A percentile compares a stretch with the other conserved stretches of the same genome.
Conservation (phyloP, 2,329 filamentous ascomycete species). For the Penicillium sp. region DNA sequence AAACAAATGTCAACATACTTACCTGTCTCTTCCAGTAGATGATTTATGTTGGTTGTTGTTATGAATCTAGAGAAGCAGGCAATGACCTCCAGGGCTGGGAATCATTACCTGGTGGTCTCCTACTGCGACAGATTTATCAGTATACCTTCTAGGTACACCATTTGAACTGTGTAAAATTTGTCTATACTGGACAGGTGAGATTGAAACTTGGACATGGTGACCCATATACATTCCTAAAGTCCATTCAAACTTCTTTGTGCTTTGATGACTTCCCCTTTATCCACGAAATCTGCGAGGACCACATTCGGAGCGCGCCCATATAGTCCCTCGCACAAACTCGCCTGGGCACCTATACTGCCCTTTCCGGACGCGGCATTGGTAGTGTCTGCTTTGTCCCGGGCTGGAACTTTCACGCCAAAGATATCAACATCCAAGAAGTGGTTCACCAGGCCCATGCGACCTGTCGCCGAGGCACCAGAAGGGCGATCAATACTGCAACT, state of each 20-base stretch:
- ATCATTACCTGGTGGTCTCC: too few species aligned
- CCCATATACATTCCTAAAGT: constrained; percentile 15
- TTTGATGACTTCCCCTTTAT: constrained; percentile 45
- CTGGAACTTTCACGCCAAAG: constrained; percentile 46
- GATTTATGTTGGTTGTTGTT: too few species aligned
- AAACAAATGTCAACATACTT: too few species aligned
- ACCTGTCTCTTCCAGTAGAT: too few species aligned
- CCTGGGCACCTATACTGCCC: constrained; percentile 48
- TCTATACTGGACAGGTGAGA: too few species aligned
- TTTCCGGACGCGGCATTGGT: constrained; percentile 47
- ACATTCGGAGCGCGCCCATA: constrained; percentile 46
- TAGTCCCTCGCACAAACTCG: constrained; percentile 37
- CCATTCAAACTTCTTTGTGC: constrained; percentile 45
- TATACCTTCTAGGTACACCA: too few species aligned
- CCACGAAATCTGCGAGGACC: constrained; percentile 49
- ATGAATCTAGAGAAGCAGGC: too few species aligned
- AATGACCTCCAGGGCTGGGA: too few species aligned
- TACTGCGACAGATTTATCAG: too few species aligned
- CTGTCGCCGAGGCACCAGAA: constrained; percentile 35
- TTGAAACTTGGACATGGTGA: too few species aligned
- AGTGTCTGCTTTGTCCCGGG: constrained; percentile 37
- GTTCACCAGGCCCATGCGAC: constrained; percentile 51
- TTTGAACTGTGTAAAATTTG: too few species aligned
- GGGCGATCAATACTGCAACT: constrained; percentile 50
- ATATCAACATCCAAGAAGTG: constrained; percentile 50